Base-by-base conservation (phyloP, 2,329 filamentous ascomycete species). In the Alternaria ethzedia region DNA sequence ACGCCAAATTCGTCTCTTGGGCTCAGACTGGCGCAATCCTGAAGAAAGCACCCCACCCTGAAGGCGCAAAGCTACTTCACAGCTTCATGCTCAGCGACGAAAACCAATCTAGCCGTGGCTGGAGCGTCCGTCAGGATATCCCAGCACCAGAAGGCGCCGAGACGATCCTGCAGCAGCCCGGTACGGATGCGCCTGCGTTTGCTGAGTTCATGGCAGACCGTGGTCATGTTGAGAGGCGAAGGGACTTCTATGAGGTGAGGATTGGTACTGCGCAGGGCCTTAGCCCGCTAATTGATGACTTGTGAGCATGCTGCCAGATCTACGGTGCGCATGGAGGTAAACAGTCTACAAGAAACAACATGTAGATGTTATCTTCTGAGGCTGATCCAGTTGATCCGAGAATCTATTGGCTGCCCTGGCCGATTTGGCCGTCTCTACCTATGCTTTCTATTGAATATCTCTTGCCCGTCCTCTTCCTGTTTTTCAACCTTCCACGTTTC, bases 11-110 rank as follows among this genome's bases (percentile, higher is more conserved):
- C 62, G 81, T 84, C 7, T 78, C 79, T 4, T 87, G 85, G 85
- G 66, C 83, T 0, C 85, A 87, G 66, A 80, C 73, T 0, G 83
- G 75, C 2, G 86, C 79, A 1, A 87, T 87, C 60, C 75, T 84
- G 28, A 82, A 81, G 57, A 75, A 83, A 28, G 83, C 85, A 0
- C 83, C 83, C 0, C 83, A 84, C 54, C 83, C 83, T 0, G 84
- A 87, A 70, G 80, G 80, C 30, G 83, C 85, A 26, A 87, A 86
- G 75, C 74, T 87, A 25, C 79, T 87, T 9, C 80, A 83, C 67
- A 83, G 79, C 69, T 87, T 74, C 68, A 61, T 86, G 6, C 71
- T 86, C 11, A 83, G 78, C 58, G 60, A 74, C 2, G 83, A 84
- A 58, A 79, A 66, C 50, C 82, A 85, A 69, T 49, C 59, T 0